These are phyloP conservation scores for Tylopilus balloui DNA, from an alignment of 768 basidiomycete species.

Conservation along the genomic window DNA sequence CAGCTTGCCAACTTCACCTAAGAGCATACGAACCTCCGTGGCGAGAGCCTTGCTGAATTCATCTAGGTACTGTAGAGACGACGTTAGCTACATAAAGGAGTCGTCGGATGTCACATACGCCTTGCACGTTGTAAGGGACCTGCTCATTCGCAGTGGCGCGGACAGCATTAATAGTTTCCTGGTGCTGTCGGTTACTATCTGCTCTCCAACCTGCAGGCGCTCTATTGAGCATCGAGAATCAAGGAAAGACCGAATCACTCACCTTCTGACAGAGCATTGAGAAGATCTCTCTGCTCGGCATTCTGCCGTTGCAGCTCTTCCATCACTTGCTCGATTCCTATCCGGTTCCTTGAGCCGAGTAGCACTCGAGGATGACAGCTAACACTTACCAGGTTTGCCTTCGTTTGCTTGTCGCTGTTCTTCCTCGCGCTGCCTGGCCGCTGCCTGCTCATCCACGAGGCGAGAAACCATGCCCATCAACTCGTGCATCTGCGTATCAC, in stretches of 20 bases:
- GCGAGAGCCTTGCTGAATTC: conserved; percentile 85
- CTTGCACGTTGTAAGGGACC: conserved; percentile 80
- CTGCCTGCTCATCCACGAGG: conserved; percentile 52
- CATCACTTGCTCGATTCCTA: conserved; percentile 58
- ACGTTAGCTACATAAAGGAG: conserved; percentile 6
- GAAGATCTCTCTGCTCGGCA: conserved; percentile 51
- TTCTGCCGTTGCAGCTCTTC: conserved; percentile 58
- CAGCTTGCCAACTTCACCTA: conserved; percentile 79
- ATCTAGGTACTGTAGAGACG: conserved; percentile 60
- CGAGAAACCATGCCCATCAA: conserved; percentile 59
- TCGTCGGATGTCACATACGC: conserved; percentile 43
- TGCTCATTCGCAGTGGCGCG: conserved; percentile 68
- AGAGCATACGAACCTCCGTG: conserved; percentile 75
- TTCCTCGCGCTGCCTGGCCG: conserved; percentile 46
- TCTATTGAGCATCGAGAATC: conserved; percentile 8
- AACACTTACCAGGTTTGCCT: conserved; percentile 51
- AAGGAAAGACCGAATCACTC: conserved; percentile 19
- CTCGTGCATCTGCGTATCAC: conserved; percentile 53
- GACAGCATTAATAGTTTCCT: conserved; percentile 64
- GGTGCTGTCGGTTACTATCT: conserved; percentile 60
- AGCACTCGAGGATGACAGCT: neutral
- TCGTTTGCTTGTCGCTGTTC: conserved; percentile 51
- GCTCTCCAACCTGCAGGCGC: conserved; percentile 56
- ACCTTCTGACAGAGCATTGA: conserved; percentile 56
- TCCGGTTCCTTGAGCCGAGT: conserved; percentile 8